Base-by-base conservation (phyloP, 108 stramenopile species). In the Fistulifera pelliculosa region DNA sequence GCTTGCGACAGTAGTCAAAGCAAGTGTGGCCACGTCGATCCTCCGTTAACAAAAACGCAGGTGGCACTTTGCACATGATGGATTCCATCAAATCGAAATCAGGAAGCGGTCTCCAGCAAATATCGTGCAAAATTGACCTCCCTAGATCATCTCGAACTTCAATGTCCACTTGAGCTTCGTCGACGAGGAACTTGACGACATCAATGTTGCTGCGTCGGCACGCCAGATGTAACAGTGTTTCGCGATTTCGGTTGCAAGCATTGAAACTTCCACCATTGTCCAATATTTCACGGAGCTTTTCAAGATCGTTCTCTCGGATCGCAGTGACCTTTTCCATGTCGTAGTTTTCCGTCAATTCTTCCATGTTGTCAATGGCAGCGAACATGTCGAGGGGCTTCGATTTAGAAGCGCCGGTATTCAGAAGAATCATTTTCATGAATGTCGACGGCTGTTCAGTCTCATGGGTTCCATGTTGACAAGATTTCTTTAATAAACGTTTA, bases 21-120 rank as follows among this genome's bases (percentile, higher is more conserved):
- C 83, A 83, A 1, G 87, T 80, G 58, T 77, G 78, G 3, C 83
- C 83, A n/a, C 83, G 60, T 18, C 69, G 68, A 68, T 89, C 87
- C 51, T 63, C 62, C 48, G 77, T 57, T 5, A 84, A 49, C 2
- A 89, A 58, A 28, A 79, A 49, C 28, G 59, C 71, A 12, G 80
- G 79, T 14, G 83, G 67, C 15, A 27, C 39, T 23, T 52, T 41
- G 23, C 50, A 41, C 27, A 80, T 28, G 1, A 80, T 41, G 13
- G 67, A 28, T 13, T 70, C 51, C 17, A 80, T 52, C 2, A 80
- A 43, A 27, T 73, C 74, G 39, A 65, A 62, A 18, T 79, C 69
- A 10, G 73, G 67, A n/a, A 53, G 18, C 47, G 66, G 22, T 16
- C 47, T 57, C 90, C 90, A 91, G 60, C 77, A 84, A 6, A 74